Percentiles rank a stretch among this genome's conserved stretches.
These are phyloP conservation scores for Coniochaeta hoffmannii DNA, from an alignment of 2,329 filamentous ascomycete genomes.

Conservation along the genomic window DNA sequence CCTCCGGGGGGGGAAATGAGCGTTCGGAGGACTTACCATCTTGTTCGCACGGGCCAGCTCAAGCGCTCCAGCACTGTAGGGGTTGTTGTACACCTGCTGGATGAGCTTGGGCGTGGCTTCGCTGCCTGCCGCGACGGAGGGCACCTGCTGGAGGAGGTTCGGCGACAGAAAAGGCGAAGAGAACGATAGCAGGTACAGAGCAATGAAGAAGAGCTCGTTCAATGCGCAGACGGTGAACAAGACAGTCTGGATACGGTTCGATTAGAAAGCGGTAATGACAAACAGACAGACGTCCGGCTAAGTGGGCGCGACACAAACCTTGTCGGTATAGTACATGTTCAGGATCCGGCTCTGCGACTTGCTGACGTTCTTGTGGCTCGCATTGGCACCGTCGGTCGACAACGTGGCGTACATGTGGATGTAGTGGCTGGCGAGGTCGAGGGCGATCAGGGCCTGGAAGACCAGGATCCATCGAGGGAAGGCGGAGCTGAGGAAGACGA, in stretches of 20 bases:
- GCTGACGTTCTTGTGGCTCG: conserved; percentile 89
- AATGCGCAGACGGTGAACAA: conserved; percentile 84
- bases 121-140: conserved; percentile 49
- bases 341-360: conserved; percentile 80
- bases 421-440: conserved; percentile 95
- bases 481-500: conserved; percentile 90
- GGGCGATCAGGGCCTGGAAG: conserved; percentile 86
- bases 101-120: conserved; percentile 64
- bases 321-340: conserved; percentile 96
- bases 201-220: conserved; percentile 98
- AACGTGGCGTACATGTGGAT: conserved; percentile 98
- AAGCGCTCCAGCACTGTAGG: conserved; percentile 86
- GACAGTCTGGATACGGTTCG: conserved; percentile 56
- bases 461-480: conserved; percentile 91
- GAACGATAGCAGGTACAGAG: conserved; percentile 94
- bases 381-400: conserved; percentile 73
- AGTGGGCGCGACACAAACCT: conserved; percentile 52
- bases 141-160: conserved; percentile 62
- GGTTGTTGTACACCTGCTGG: conserved; percentile 73
- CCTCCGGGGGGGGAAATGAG: not conserved
- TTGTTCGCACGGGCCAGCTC: conserved; percentile 94
- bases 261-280: not conserved
- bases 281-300: not conserved
- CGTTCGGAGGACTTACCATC: conserved; percentile 45
- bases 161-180: conserved; percentile 84